A percentile compares a stretch with the other conserved stretches of the same genome.
These are phyloP conservation scores for Dioszegia hungarica DNA, from an alignment of 768 basidiomycete genomes.

Conservation along the genomic window DNA sequence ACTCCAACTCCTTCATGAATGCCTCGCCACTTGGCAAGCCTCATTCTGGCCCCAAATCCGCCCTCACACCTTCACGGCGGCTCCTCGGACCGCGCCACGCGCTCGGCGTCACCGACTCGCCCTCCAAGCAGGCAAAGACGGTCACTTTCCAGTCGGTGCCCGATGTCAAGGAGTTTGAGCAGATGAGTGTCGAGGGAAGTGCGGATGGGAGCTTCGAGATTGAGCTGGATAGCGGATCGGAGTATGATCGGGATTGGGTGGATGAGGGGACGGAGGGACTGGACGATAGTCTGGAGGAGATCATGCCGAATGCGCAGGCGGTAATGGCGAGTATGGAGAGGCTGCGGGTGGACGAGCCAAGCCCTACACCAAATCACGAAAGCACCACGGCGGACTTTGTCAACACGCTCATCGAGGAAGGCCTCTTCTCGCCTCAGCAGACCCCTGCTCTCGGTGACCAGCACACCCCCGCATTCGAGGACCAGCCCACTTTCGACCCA, in stretches of 20 bases:
- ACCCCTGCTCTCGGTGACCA: constrained; percentile 8
- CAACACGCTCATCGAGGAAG: constrained; percentile 46
- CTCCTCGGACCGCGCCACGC: constrained; percentile 38
- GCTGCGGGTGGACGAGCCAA: neutral
- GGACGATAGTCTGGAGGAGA: constrained; percentile 21
- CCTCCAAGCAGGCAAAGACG: constrained; percentile 32
- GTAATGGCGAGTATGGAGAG: neutral
- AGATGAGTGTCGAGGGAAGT: constrained; percentile 34
- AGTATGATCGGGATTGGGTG: constrained; percentile 31
- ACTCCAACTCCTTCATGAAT: constrained; percentile 17
- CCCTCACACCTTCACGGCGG: constrained; percentile 43
- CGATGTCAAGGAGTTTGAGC: constrained; percentile 48
- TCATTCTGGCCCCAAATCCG: constrained; percentile 33
- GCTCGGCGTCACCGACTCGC: constrained; percentile 18
- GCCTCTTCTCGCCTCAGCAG: constrained; percentile 44
- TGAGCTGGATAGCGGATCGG: constrained; percentile 17
- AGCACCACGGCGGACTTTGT: constrained; percentile 43
- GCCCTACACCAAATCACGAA: constrained; percentile 14
- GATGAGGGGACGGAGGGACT: constrained; percentile 14
- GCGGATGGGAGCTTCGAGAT: constrained; percentile 37
- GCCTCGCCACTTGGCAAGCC: constrained; percentile 13
- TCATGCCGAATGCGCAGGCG: constrained; percentile 8
- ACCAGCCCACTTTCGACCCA: constrained; percentile 26
- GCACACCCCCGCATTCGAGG: constrained; percentile 29
- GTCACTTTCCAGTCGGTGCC: constrained; percentile 46